phyloP scores from a whole-genome alignment of 2,329 filamentous ascomycete genomes.

The Malbranchea zuffiana region DNA sequence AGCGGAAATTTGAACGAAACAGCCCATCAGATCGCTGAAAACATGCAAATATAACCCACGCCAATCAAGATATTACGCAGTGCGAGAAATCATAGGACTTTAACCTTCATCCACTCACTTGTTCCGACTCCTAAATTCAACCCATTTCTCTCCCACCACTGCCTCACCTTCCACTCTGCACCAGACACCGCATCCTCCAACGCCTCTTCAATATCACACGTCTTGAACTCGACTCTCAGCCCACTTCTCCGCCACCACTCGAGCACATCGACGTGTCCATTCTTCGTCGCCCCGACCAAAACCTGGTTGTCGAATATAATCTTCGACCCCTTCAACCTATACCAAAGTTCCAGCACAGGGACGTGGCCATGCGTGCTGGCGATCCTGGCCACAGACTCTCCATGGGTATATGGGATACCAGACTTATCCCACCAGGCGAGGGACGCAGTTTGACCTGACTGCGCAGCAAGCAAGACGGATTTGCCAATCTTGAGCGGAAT shows the following conservation, averaged over 20 bases:
- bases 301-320: conserved; percentile 76
- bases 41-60: too few species aligned
- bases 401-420: conserved; percentile 65
- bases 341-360: conserved; percentile 73
- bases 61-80: too few species aligned
- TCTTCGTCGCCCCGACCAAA: conserved; percentile 75
- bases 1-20: too few species aligned
- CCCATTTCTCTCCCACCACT: conserved; percentile 82
- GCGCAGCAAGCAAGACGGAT: conserved; percentile 70
- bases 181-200: conserved; percentile 71
- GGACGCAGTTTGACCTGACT: conserved; percentile 65
- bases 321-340: conserved; percentile 59
- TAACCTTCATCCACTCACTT: conserved; percentile 80
- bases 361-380: conserved; percentile 79
- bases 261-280: conserved; percentile 70
- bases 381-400: conserved; percentile 71
- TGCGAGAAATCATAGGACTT: conserved; percentile 58
- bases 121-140: conserved; percentile 71
- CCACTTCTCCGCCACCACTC: conserved; percentile 79
- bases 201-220: conserved; percentile 89
- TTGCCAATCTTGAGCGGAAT: conserved; percentile 68
- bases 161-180: conserved; percentile 60
- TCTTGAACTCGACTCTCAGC: conserved; percentile 79
- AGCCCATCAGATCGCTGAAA: too few species aligned
- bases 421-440: conserved; percentile 83